Evolutionary conservation across 148 eudicot species (phyloP), one percentile per base, ranked within the genome.

Genomic region (Silene conica): DNA sequence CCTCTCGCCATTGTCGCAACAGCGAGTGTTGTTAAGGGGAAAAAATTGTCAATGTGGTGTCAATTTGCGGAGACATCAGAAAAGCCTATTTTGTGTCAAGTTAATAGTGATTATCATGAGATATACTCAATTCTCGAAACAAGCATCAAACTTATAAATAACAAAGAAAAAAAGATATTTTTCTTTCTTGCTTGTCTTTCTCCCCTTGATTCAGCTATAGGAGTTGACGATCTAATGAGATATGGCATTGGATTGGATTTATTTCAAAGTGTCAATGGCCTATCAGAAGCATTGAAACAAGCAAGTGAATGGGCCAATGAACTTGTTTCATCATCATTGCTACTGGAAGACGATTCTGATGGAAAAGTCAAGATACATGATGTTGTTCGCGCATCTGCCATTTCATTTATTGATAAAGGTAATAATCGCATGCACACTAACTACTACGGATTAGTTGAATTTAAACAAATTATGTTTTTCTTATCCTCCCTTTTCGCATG

Each of bases 171-270:
- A 12, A 73, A 13, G 61, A 62, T 6, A 21, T 73, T 73, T 18
- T 73, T 73, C n/a, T 46, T 63, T 41, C 69, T 73, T 25, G 69
- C 76, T 23, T 73, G 76, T 48, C 20, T 63, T 10, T 73, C 52
- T 25, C 76, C 76, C 2, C 22, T 26, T 4, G 76, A 58, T 63
- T 23, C 69, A 63, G 16, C 25, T 18, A 63, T 73, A 62, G 11
- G 0, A 3, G 54, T 73, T 31, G 34, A 31, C 3, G 7, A 63
- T 4, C 45, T 73, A 45, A 63, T 73, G 76, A 46, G 70, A 48
- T 73, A 46, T 73, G 76, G 76, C 48, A 63, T 63, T 19, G 69
- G 69, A 3, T 25, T 63, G 13, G 76, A 45, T 14, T 73, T 73
- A 55, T 63, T 73, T 73, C 46, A 63, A 48, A 1, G 52, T 48